Evolutionary conservation across 2,329 filamentous ascomycete genomes (phyloP), one percentile per base, ranked within the genome.

Genomic region (Hortaea sp.): DNA sequence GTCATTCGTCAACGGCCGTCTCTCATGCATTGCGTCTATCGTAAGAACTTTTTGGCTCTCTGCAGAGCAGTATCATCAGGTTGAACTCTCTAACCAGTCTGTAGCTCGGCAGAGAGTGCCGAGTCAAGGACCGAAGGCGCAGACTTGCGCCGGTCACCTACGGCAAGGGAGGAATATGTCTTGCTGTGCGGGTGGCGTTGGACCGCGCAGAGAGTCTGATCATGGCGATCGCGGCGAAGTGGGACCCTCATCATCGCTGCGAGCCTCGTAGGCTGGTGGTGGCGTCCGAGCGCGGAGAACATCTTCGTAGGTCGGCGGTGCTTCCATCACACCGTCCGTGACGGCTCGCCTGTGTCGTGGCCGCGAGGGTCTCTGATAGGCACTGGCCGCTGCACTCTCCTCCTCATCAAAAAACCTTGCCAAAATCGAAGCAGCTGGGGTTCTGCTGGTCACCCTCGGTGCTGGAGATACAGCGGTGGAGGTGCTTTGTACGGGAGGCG

Each of bases 261-360:
- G 46, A 9, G 59, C 57, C 46, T 58, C 57, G 34, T 63, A 63
- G 12, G 61, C 59, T 2, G 61, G 61, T 12, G 61, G 61, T 11
- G 61, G 59, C 13, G 58, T 56, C 7, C 53, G 48, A 1, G 56
- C 48, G 11, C 59, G 46, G 5, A 62, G 49, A 39, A 52, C 57
- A 39, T 45, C 57, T 20, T 58, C 52, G 41, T 63, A 63, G 4
- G 61, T 51, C 31, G 58, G 58, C n/a, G 58, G 58, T 11, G 56
- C 55, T 39, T 59, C 58, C 9, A 50, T 12, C 7, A 49, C 38
- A 7, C 48, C 53, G n/a, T 56, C 58, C 7, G 50, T 55, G 12
- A 57, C 57, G 10, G 54, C 53, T 5, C 58, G 46, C 12, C 58
- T 45, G 7, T 49, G 43, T 46, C 60, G 57, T 1, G 54, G 49